Evolutionary conservation across 495 filamentous ascomycete genomes (phyloP).

Genomic region (Podospora anserina): DNA sequence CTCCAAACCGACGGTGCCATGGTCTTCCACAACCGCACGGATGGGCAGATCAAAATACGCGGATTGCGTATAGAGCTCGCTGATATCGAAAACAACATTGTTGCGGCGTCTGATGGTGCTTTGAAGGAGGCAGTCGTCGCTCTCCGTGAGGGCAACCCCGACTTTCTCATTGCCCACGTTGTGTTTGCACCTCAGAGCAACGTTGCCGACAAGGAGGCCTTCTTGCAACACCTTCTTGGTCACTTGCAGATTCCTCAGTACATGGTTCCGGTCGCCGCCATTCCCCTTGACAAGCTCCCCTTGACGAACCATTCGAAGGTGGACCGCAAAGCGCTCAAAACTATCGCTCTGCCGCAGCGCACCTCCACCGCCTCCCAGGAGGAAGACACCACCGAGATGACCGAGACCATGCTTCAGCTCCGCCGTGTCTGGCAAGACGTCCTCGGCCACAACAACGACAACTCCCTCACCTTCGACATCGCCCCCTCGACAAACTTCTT

Average conservation of each 20-base stretch:
- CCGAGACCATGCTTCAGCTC: not conserved
- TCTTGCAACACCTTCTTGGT: slow-evolving; percentile 11
- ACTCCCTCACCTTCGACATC: slow-evolving; percentile 8
- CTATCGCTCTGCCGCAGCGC: slow-evolving; percentile 30
- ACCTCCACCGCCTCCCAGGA: not conserved
- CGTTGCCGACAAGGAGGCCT: not conserved
- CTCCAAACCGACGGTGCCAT: slow-evolving; percentile 39
- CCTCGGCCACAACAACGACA: slow-evolving; percentile 3
- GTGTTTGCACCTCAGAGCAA: slow-evolving; percentile 7
- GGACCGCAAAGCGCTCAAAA: slow-evolving; percentile 37
- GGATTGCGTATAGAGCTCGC: slow-evolving; percentile 52
- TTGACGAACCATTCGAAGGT: slow-evolving; percentile 42
- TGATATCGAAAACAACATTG: slow-evolving; percentile 45
- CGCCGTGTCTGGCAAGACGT: slow-evolving; percentile 11
- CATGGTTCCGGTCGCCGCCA: slow-evolving; percentile 43
- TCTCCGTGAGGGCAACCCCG: slow-evolving; percentile 16
- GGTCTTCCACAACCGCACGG: slow-evolving; percentile 39
- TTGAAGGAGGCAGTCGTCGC: slow-evolving; percentile 38
- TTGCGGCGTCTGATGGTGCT: slow-evolving; percentile 25
- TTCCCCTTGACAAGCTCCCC: slow-evolving; percentile 43
- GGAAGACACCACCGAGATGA: not conserved
- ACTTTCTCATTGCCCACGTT: slow-evolving; percentile 40
- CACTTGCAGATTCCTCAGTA: slow-evolving; percentile 43
- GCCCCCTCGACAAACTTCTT: slow-evolving; percentile 35
- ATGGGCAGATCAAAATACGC: slow-evolving; percentile 50